These are phyloP conservation scores for Ganoderma multipileum DNA, from an alignment of 1,284 basidiomycete species.

Conservation along the genomic window DNA sequence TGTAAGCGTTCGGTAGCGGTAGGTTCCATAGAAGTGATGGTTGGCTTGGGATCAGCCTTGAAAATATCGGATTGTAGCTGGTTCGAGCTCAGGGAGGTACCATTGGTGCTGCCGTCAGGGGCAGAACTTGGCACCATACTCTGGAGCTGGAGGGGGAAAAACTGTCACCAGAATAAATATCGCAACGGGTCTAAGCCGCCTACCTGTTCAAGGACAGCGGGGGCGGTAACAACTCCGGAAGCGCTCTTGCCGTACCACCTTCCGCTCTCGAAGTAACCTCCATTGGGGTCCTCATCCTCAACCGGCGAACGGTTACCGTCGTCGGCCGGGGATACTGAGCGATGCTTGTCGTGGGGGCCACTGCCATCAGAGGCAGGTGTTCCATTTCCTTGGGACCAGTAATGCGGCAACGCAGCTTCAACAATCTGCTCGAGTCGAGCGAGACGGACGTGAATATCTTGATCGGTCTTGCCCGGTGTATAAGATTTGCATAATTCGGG, in stretches of 20 bases:
- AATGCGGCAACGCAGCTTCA: conserved; percentile 79
- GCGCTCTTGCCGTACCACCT: conserved; percentile 87
- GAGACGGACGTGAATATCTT: conserved; percentile 76
- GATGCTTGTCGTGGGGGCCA: conserved; percentile 43
- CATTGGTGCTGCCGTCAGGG: conserved; percentile 22
- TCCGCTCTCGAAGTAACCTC: conserved; percentile 81
- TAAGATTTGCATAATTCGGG: conserved; percentile 86
- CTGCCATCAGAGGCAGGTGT: conserved; percentile 43
- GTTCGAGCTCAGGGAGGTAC: conserved; percentile 25
- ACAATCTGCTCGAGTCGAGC: conserved; percentile 80
- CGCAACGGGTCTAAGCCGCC: conserved; percentile 24
- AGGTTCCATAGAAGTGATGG: conserved; percentile 56
- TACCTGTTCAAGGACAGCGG: conserved; percentile 80
- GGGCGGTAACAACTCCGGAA: conserved; percentile 78
- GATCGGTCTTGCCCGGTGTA: conserved; percentile 83
- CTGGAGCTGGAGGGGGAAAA: conserved; percentile 53
- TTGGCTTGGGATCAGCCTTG: conserved; percentile 33
- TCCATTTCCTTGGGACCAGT: conserved; percentile 50
- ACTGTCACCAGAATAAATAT: conserved; percentile 9
- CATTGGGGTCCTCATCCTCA: conserved; percentile 76
- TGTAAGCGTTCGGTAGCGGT: conserved; percentile 82
- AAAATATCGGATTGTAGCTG: conserved; percentile 32
- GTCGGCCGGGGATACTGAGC: conserved; percentile 59
- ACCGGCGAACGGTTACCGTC: conserved; percentile 71
- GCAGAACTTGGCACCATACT: conserved; percentile 54